Evolutionary conservation across 2,329 filamentous ascomycete genomes (phyloP), one percentile per base, ranked within the genome.

Genomic region (Phialophora tarda): DNA sequence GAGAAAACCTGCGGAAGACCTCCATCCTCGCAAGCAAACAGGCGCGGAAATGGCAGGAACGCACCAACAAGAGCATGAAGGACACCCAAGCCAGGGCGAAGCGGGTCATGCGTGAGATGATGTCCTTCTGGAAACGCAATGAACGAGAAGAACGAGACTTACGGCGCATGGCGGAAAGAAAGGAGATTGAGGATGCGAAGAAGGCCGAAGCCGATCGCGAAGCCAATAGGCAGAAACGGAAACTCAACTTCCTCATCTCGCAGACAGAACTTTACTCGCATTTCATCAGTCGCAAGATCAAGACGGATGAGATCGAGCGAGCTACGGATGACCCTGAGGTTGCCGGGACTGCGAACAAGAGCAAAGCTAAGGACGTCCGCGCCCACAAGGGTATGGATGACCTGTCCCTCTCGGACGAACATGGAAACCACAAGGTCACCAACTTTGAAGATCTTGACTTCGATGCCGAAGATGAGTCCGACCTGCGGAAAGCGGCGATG

Each of bases 241-340:
- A 99, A 83, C 91, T 99, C 77, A 98, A 99, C 81, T 99, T 99
- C 85, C 86, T 99, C 70, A 99, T 99, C 78, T 97, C 94, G 0
- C 95, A 99, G 81, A 99, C 95, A 0, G 95, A 99, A 78, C 85
- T 99, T 59, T 99, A 99, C 83, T 98, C 94, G 50, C 95, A 99
- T 84, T 99, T 99, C 79, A 97, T 99, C 74, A 94, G 95, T 78
- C 96, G 97, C 82, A 99, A 99, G 84, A 96, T 98, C 80, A 97
- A 97, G 82, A 98, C 94, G 1, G 91, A 95, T 73, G 93, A 98
- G 76, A 92, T 97, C 56, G 93, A 99, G 80, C 86, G 90, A 66
- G 94, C 91, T 57, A 95, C 92, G 24, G 92, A 95, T 74, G 92
- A 93, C 74, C 88, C 88, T 7, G 89, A 91, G 56, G 88, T 90